A percentile compares a stretch with the other conserved stretches of the same genome.
These are phyloP conservation scores for Hawksworthiomyces lignivorus DNA, from an alignment of 2,329 filamentous ascomycete species.

Conservation along the genomic window DNA sequence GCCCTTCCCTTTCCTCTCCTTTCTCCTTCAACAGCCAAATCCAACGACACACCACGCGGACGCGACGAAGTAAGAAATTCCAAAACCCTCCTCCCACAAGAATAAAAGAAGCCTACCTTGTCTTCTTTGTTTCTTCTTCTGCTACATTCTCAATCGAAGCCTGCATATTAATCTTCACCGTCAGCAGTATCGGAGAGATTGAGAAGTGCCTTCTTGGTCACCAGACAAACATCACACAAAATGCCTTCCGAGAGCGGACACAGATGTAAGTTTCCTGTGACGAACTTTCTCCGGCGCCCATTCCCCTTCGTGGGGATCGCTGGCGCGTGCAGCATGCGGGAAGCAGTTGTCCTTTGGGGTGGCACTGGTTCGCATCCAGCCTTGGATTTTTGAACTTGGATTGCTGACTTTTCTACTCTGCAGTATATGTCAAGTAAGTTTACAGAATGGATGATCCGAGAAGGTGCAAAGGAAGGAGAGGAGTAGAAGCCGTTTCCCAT, in stretches of 20 bases:
- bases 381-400: no score
- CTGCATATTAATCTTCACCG: slow-evolving; percentile 25
- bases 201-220: slow-evolving; percentile 8
- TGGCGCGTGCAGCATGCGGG: no score
- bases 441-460: not conserved
- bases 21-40: slow-evolving; percentile 12
- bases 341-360: no score
- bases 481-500: not conserved
- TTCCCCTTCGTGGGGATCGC: no score
- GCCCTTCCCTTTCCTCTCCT: slow-evolving; percentile 9
- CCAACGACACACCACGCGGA: slow-evolving; percentile 15
- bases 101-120: slow-evolving; percentile 29
- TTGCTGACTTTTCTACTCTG: slow-evolving; percentile 8
- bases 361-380: no score
- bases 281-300: no score
- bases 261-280: slow-evolving; percentile 72
- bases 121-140: slow-evolving; percentile 21
- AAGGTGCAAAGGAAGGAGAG: slow-evolving; percentile 4
- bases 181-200: slow-evolving; percentile 6
- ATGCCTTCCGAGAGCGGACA: slow-evolving; percentile 86
- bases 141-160: not conserved
- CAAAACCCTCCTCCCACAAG: not conserved
- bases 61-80: slow-evolving; percentile 15
- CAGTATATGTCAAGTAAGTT: slow-evolving; percentile 88
- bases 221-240: slow-evolving; percentile 36